Evolutionary conservation across 305 asterid species (phyloP).

Genomic region (Fraxinus latifolia): DNA sequence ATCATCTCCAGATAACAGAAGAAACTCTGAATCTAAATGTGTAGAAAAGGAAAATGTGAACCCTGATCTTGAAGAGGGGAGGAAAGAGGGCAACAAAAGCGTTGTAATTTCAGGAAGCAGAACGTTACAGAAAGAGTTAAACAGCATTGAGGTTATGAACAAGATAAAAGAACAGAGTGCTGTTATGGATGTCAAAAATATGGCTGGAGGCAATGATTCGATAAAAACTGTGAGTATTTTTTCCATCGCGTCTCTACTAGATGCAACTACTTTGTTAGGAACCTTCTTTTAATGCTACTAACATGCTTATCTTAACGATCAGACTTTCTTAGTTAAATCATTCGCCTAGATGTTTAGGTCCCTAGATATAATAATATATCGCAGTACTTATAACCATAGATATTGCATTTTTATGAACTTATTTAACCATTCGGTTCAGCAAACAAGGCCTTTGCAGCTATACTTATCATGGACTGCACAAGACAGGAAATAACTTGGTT

Average conservation of each 20-base stretch:
- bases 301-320: neutral
- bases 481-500: neutral
- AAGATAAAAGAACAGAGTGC: slow-evolving; percentile 32
- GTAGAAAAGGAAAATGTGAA: slow-evolving; percentile 60
- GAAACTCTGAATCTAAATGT: slow-evolving; percentile 30
- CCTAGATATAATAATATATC: neutral
- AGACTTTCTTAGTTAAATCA: slow-evolving; percentile 2
- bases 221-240: slow-evolving; percentile 45
- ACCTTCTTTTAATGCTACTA: neutral
- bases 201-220: slow-evolving; percentile 31
- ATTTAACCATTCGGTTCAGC: neutral
- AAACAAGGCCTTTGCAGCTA: neutral
- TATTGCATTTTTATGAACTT: neutral
- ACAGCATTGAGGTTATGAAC: slow-evolving; percentile 23
- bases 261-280: slow-evolving; percentile 2
- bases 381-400: neutral
- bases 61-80: slow-evolving; percentile 36
- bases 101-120: slow-evolving; percentile 32
- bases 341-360: neutral
- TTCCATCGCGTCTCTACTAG: slow-evolving; percentile 3
- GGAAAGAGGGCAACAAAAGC: slow-evolving; percentile 31
- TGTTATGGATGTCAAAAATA: slow-evolving; percentile 29
- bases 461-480: neutral
- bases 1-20: slow-evolving; percentile 33
- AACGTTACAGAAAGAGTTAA: slow-evolving; percentile 28